These are phyloP conservation scores for Cyberlindnera samutprakarnensis DNA, from an alignment of 805 yeast species.

Conservation along the genomic window DNA sequence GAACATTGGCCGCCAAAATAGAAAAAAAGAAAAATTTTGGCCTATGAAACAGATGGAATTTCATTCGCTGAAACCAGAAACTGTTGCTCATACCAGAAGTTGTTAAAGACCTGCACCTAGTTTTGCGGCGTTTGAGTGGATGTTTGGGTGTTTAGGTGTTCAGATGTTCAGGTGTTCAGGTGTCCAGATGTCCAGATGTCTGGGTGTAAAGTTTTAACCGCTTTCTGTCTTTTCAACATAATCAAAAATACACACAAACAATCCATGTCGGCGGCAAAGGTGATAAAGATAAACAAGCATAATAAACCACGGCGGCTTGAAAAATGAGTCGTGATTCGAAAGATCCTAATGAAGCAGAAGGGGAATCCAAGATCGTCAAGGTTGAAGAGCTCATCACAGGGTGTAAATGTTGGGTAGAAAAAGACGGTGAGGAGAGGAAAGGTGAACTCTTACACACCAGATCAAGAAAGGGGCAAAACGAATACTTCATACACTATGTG, in stretches of 20 bases:
- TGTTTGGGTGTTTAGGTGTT: no score
- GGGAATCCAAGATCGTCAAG: constrained; percentile 19
- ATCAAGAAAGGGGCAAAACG: constrained; percentile 64
- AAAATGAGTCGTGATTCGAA: constrained; percentile 17
- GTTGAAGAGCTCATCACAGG: constrained; percentile 59
- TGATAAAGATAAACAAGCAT: no score
- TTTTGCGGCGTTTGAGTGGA: no score
- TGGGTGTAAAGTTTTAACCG: no score
- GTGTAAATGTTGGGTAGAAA: constrained; percentile 72
- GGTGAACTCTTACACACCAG: constrained; percentile 84
- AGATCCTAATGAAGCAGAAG: constrained; percentile 16
- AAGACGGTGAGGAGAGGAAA: constrained; percentile 70
- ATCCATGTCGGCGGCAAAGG: no score
- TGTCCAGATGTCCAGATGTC: no score
- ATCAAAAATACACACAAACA: no score
- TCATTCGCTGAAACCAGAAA: constrained; percentile 19
- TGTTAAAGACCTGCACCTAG: no score
- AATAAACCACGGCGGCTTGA: no score
- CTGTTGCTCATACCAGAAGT: neutral
- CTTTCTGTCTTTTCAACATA: no score
- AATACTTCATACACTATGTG: constrained; percentile 87
- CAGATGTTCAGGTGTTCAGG: no score
- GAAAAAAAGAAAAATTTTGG: constrained; percentile 2
- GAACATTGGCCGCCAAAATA: constrained; percentile 1
- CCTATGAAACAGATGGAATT: constrained; percentile 12